Evolutionary conservation across 2,329 filamentous ascomycete genomes (phyloP), one percentile per base, ranked within the genome.

Genomic region (Cladosporium sp.): DNA sequence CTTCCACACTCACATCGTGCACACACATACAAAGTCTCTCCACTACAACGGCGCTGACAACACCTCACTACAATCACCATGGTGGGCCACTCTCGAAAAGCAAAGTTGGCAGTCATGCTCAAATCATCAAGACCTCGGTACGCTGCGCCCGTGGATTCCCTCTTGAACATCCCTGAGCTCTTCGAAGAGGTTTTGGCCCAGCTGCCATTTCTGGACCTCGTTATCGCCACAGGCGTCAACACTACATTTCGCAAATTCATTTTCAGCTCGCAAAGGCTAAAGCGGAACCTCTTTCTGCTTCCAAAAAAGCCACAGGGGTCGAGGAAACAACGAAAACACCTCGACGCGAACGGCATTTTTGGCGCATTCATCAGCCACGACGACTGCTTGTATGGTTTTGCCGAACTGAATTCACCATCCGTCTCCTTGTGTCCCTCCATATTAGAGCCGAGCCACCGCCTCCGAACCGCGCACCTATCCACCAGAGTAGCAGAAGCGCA

Each of bases 181-280:
- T 31, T 66, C 31, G 61, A 64, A 23, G 57, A 26, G 6, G 60
- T 66, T 7, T n/a, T 66, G 7, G 16, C 26, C 16, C 29, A 59
- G 6, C 26, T 60, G 10, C 33, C 35, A 11, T 46, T 66, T 37
- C 31, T 52, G n/a, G 60, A 56, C 18, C 44, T 64, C 3, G n/a
- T 64, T 18, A 40, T 18, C 29, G 65, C 55, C 18, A 57, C 37
- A 2, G 29, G 53, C 8, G 37, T 58, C 21, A 64, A 60, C 55
- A 49, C 12, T 33, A 44, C 29, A 16, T 66, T 64, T 55, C 61
- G 61, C 65, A 26, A 66, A 10, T 29, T 52, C 16, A 35, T 61
- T 3, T 6, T 28, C 33, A 37, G 28, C 8, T 66, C 61, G 18
- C n/a, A 21, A 21, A 37, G 16, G 7, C 21, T 66, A 10, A 44